Percentiles rank a stretch among this genome's conserved stretches.
Conservation (phyloP, 176 grass and related monocot species). For the maize (Zea mays) region Zm-B73-REFERENCE-NAM-5.0 NC_050101.1:170697001-170697500, state of each 20-base stretch:
- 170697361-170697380: conserved; percentile 35
- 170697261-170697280: background rate
- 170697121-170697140: conserved; percentile 1
- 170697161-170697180: background rate
- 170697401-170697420: conserved; percentile 1
- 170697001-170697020: no score
- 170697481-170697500: no score
- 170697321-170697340: conserved; percentile 1
- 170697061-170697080: conserved; percentile 8
- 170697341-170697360: background rate
- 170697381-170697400: conserved; percentile 42
- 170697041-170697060: background rate
- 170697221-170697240: background rate
- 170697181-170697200: conserved; percentile 39
- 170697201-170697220: conserved; percentile 36
- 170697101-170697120: no score
- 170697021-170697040: no score
- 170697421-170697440: no score
- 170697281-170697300: background rate
- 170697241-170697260: no score
- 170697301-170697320: background rate
- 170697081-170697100: background rate
- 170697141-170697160: conserved; percentile 27
- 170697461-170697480: no score
- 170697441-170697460: no score